Conservation (phyloP, 2,329 filamentous ascomycete genomes). For the Pyricularia pennisetigena region DNA sequence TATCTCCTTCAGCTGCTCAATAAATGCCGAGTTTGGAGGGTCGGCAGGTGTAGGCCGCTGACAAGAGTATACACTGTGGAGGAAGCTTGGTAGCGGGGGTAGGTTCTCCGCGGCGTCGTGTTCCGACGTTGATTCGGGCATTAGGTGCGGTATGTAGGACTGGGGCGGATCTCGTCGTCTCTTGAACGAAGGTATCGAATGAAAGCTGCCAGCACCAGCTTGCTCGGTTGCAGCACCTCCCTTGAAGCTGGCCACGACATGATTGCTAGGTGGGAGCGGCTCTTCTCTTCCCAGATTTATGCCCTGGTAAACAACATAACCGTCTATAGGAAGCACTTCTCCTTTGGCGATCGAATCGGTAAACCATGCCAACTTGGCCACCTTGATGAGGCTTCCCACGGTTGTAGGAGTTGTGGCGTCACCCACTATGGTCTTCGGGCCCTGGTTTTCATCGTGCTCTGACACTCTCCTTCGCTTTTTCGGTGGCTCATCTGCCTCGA, state of each 20-base stretch:
- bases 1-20: conserved; percentile 65
- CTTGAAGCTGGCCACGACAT: background rate
- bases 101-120: conserved; percentile 49
- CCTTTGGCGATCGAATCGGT: conserved; percentile 37
- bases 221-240: background rate
- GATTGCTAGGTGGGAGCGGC: background rate
- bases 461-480: conserved; percentile 6
- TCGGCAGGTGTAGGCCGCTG: conserved; percentile 63
- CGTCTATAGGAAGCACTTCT: conserved; percentile 32
- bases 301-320: conserved; percentile 47
- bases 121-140: conserved; percentile 68
- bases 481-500: conserved; percentile 2
- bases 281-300: conserved; percentile 4
- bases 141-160: conserved; percentile 26
- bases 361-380: conserved; percentile 52
- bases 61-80: conserved; percentile 65
- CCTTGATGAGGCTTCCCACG: conserved; percentile 22
- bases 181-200: conserved; percentile 9
- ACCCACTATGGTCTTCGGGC: background rate
- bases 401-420: background rate
- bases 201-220: conserved; percentile 4
- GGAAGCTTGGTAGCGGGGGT: conserved; percentile 58
- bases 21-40: conserved; percentile 66
- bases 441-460: conserved; percentile 6
- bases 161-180: conserved; percentile 1